Base-by-base conservation (phyloP, 2,329 filamentous ascomycete genomes). In the Pleurostoma richardsiae region DNA sequence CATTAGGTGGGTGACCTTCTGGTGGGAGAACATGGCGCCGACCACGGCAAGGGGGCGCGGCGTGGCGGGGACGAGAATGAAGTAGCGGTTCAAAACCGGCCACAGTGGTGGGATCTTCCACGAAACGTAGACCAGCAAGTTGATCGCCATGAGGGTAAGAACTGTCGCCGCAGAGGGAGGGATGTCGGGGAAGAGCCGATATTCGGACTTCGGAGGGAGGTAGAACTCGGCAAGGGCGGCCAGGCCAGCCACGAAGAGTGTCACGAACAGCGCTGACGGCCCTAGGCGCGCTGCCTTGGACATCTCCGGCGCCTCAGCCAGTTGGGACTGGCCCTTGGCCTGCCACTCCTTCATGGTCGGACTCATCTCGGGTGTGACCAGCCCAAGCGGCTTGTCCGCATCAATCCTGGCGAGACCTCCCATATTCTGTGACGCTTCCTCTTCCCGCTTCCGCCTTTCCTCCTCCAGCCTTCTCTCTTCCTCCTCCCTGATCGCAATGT, bases 21-120 rank as follows among this genome's bases (percentile, higher is more conserved):
- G 79, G 67, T 94, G 88, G 26, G 83, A 86, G 68, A 90, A 88
- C 43, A 80, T 69, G 54, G 80, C 80, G 31, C 80, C 79, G 29
- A 92, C 57, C 51, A 88, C 63, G 52, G 78, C 76, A 26, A 80
- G 48, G 4, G 85, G 76, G 51, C 76, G 76, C 6, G 87, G 85
- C 44, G 82, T 82, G 5, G 80, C 85, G 5, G 85, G 74, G 6
- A 83, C 70, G 33, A 84, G 63, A 39, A 86, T 69, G 66, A 88
- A 82, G 68, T 85, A 85, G 52, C 73, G 79, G 66, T 89, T 91
- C 54, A 90, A 66, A 11, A 81, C 44, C 10, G 68, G 65, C 83
- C 85, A 92, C 30, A 82, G 56, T 1, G 80, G 79, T 41, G 86
- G 85, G 8, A 82, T 54, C 54, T 76, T 77, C 83, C 86, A 90